A percentile compares a stretch with the other conserved stretches of the same genome.
Conservation (phyloP, 2,329 filamentous ascomycete species). For the Penicillium aurantiogriseum region DNA sequence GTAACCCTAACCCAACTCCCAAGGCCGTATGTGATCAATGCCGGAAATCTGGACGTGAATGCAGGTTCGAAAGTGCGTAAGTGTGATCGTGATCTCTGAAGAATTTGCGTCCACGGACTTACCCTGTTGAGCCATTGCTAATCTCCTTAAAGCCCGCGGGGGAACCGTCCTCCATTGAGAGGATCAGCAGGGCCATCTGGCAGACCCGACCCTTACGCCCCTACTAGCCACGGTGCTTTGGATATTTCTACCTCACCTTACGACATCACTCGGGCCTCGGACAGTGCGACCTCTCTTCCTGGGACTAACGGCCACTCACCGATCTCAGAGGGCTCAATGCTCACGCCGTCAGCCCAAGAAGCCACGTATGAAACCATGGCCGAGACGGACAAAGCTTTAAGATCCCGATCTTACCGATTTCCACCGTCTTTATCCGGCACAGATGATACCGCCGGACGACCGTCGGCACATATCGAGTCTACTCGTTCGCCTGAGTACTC, state of each 20-base stretch:
- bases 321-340: slow-evolving; percentile 29
- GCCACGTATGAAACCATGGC: slow-evolving; percentile 24
- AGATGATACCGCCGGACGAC: slow-evolving; percentile 17
- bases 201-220: slow-evolving; percentile 24
- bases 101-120: neutral
- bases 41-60: slow-evolving; percentile 82
- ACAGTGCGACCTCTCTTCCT: slow-evolving; percentile 32
- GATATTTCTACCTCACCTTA: slow-evolving; percentile 30
- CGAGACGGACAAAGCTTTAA: slow-evolving; percentile 28
- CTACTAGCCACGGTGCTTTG: slow-evolving; percentile 17
- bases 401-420: slow-evolving; percentile 21
- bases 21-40: slow-evolving; percentile 71
- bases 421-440: slow-evolving; percentile 14
- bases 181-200: slow-evolving; percentile 17
- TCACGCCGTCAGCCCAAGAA: slow-evolving; percentile 30
- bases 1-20: slow-evolving; percentile 76
- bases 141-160: slow-evolving; percentile 32
- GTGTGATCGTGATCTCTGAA: slow-evolving; percentile 38
- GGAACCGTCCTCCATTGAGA: slow-evolving; percentile 31
- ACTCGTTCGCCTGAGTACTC: slow-evolving; percentile 26
- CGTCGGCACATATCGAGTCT: slow-evolving; percentile 11
- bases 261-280: slow-evolving; percentile 30
- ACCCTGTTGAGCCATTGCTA: slow-evolving; percentile 3
- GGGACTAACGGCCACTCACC: slow-evolving; percentile 34
- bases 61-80: slow-evolving; percentile 83